These are phyloP conservation scores for Cucumis sativus DNA, from an alignment of 306 rosid species.

Conservation along the genomic window DNA sequence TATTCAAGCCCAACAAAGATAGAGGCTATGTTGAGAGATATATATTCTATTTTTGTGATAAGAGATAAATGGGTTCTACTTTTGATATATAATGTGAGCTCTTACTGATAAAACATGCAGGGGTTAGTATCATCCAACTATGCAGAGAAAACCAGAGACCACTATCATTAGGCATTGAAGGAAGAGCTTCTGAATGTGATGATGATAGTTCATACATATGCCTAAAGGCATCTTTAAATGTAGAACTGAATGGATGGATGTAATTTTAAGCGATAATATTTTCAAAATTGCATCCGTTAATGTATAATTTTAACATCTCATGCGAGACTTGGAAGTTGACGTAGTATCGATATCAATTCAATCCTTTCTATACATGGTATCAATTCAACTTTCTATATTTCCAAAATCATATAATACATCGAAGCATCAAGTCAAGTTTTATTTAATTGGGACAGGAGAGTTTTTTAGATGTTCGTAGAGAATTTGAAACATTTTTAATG, in stretches of 20 bases:
- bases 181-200: constrained; percentile 52
- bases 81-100: background rate
- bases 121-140: constrained; percentile 98
- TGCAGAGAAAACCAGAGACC: constrained; percentile 83
- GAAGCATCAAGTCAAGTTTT: background rate
- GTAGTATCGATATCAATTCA: background rate
- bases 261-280: background rate
- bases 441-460: background rate
- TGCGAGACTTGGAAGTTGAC: background rate
- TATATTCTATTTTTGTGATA: no score
- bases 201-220: constrained; percentile 61
- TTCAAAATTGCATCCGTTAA: background rate
- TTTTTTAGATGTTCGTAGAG: background rate
- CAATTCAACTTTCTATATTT: background rate
- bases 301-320: background rate
- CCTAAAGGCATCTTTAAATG: constrained; percentile 69
- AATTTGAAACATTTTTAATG: background rate
- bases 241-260: constrained; percentile 43
- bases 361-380: background rate
- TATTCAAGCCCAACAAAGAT: background rate
- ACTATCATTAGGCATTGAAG: constrained; percentile 88
- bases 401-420: background rate
- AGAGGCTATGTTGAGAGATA: background rate
- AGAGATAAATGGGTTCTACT: background rate
- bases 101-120: constrained; percentile 84